Base-by-base conservation (phyloP, 2,329 filamentous ascomycete genomes). In the Fusarium pilosicola region DNA sequence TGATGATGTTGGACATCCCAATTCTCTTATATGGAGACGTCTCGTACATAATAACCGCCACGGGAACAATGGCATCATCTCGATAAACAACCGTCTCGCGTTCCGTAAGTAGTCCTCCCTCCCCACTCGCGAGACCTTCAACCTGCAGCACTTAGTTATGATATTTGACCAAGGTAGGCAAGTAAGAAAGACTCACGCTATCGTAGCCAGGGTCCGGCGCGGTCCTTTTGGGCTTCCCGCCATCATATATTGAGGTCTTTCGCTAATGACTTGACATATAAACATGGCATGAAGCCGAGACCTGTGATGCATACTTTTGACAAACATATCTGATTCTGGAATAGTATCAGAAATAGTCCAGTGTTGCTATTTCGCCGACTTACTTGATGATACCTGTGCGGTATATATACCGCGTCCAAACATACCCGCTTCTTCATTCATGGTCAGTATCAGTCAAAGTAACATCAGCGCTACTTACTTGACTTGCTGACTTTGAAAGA, bases 31-130 rank as follows among this genome's bases (percentile, higher is more conserved):
- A n/a, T 44, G 13, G 7, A 18, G 17, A 44, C 17, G 6, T 36
- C 22, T 22, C 32, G 11, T 39, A 54, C 34, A 41, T 59, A 0
- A 74, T 52, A 0, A 70, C 49, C 1, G 28, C 67, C 1, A 74
- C n/a, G 0, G 70, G 70, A 12, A 63, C 20, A 4, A 74, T 68
- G 0, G 70, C 60, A 6, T 74, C 70, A 22, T 71, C 45, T 1
- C 67, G 67, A 26, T 74, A 71, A 1, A 74, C 67, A 1, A 71
- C 38, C 1, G 49, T 60, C 32, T 74, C 62, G 0, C 63, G 71
- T 20, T 59, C 44, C 6, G 18, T 30, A 2, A 71, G 44, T 3
- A 28, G 3, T 5, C 69, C 71, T 3, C 70, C 66, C 0, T 60
- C 7, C 7, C 5, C 15, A 1, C 5, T 2, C 3, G 42, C 28